These are phyloP conservation scores for Prunus mume DNA, from an alignment of 306 rosid genomes.

Conservation along the genomic window DNA sequence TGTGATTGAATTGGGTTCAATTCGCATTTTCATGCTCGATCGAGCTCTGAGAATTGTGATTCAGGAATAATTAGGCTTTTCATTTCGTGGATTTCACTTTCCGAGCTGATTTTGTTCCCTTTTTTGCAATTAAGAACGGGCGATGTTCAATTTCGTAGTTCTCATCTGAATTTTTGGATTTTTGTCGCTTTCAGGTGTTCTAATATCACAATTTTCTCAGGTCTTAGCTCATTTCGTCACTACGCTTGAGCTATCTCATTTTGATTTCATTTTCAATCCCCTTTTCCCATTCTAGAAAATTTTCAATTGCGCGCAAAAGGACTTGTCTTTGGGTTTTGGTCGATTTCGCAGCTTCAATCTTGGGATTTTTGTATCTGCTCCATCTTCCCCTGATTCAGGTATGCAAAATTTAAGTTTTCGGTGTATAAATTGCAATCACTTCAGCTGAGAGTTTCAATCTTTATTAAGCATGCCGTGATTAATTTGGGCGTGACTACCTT, in stretches of 20 bases:
- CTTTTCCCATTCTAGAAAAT: not conserved
- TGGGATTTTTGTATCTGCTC: constrained; percentile 25
- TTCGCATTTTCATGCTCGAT: not conserved
- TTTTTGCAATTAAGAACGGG: not conserved
- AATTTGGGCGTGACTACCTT: constrained; percentile 10
- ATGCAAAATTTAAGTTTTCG: constrained; percentile 6
- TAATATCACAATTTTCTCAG: constrained; percentile 30
- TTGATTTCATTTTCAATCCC: not conserved
- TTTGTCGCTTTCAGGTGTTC: constrained; percentile 36
- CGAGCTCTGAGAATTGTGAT: not conserved
- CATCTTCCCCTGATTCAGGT: constrained; percentile 41
- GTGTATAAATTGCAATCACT: constrained; percentile 14
- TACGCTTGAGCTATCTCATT: constrained; percentile 32
- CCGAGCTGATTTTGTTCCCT: not conserved
- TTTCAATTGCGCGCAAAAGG: constrained; percentile 22
- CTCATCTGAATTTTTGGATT: not conserved
- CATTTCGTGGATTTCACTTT: not conserved
- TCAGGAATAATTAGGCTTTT: not conserved
- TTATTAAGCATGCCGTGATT: constrained; percentile 23
- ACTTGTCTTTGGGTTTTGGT: constrained; percentile 12
- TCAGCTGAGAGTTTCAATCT: constrained; percentile 15
- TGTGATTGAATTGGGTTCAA: not conserved
- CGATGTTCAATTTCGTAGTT: not conserved
- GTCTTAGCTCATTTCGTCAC: constrained; percentile 30
- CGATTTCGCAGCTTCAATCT: constrained; percentile 25